Percentiles rank a stretch among this genome's conserved stretches.
These are phyloP conservation scores for Chrysoporthe austroafricana DNA, from an alignment of 2,329 filamentous ascomycete species.

Conservation along the genomic window DNA sequence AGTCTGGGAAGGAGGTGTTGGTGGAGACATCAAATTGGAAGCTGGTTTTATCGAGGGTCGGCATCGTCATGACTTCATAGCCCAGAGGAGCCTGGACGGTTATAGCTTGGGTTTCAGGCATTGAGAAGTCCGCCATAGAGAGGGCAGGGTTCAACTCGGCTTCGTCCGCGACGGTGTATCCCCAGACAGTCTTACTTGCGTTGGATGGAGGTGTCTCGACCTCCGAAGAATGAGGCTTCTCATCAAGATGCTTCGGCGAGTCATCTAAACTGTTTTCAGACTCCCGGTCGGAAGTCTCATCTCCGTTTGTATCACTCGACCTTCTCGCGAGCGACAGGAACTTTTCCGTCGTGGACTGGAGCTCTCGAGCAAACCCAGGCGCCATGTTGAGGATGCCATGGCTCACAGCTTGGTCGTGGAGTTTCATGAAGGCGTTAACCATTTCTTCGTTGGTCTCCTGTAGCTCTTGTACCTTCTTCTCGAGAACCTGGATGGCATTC, in stretches of 20 bases:
- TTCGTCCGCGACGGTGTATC: slow-evolving; percentile 36
- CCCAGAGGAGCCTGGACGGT: slow-evolving; percentile 29
- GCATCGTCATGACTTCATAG: slow-evolving; percentile 52
- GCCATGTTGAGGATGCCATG: slow-evolving; percentile 61
- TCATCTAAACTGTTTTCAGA: slow-evolving; percentile 11
- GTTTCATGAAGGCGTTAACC: slow-evolving; percentile 69
- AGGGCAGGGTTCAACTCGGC: slow-evolving; percentile 9
- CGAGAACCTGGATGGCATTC: slow-evolving; percentile 73
- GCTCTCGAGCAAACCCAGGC: slow-evolving; percentile 59
- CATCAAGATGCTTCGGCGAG: slow-evolving; percentile 11
- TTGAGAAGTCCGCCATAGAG: slow-evolving; percentile 9
- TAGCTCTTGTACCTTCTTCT: slow-evolving; percentile 71
- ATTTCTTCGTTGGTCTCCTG: slow-evolving; percentile 73
- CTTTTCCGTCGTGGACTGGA: slow-evolving; percentile 60
- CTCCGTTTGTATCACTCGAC: slow-evolving; percentile 43
- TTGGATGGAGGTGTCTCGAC: not conserved
- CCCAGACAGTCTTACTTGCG: slow-evolving; percentile 29
- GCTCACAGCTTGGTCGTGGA: slow-evolving; percentile 65
- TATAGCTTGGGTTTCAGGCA: slow-evolving; percentile 22
- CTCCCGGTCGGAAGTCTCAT: slow-evolving; percentile 29
- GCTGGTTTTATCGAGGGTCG: slow-evolving; percentile 57
- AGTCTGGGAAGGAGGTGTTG: slow-evolving; percentile 32
- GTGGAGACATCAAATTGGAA: slow-evolving; percentile 49
- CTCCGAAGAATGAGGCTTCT: slow-evolving; percentile 30
- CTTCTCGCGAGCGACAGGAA: slow-evolving; percentile 60